Conservation (phyloP, 257 asterid species). For the Thymus quinquecostatus region DNA sequence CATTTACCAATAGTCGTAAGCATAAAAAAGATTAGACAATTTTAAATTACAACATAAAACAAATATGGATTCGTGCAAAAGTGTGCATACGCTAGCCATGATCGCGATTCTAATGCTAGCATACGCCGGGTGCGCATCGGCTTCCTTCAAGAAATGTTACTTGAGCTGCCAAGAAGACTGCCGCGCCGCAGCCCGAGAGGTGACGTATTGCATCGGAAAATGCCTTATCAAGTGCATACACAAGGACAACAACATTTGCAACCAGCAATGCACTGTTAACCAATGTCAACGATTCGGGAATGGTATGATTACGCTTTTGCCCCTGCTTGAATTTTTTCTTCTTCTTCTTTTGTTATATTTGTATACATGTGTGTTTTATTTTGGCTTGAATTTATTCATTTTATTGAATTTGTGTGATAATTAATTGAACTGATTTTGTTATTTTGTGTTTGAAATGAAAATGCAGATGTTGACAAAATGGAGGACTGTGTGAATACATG, state of each 20-base stretch:
- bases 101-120: conserved; percentile 2
- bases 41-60: too few species aligned
- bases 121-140: conserved; percentile 21
- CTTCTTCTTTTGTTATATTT: too few species aligned
- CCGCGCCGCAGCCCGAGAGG: background rate
- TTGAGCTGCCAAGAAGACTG: background rate
- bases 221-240: conserved; percentile 5
- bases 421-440: background rate
- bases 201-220: background rate
- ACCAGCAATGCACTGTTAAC: background rate
- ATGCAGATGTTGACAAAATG: conserved; percentile 25
- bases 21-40: too few species aligned
- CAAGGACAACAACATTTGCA: background rate
- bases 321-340: background rate
- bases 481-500: conserved; percentile 7
- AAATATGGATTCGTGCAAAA: too few species aligned
- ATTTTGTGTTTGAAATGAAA: background rate
- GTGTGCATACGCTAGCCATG: background rate
- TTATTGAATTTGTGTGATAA: too few species aligned
- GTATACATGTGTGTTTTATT: too few species aligned
- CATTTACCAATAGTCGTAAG: too few species aligned
- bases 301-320: background rate
- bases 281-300: background rate
- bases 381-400: too few species aligned
- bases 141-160: conserved; percentile 24